Conservation (phyloP, 1,284 basidiomycete species). For the Puccinia novopanici region DNA sequence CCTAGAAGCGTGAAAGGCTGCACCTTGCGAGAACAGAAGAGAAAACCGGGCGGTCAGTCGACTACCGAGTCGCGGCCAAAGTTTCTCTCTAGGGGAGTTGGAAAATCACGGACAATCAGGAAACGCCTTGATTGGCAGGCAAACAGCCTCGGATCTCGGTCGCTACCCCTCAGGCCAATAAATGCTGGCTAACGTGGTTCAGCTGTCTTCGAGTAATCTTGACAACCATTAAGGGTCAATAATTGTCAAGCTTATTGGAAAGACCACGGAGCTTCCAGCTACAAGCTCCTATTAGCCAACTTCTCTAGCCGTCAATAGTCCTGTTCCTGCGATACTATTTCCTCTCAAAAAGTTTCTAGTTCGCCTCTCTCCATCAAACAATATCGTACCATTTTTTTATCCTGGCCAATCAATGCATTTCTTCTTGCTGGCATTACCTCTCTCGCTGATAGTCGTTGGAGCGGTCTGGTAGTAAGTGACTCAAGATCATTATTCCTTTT, state of each 20-base stretch:
- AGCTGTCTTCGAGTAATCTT: not conserved
- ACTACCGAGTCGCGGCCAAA: too few species aligned
- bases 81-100: too few species aligned
- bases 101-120: too few species aligned
- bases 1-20: too few species aligned
- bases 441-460: not conserved
- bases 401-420: slow-evolving; percentile 1
- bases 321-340: not conserved
- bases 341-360: not conserved
- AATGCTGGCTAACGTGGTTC: not conserved
- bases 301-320: not conserved
- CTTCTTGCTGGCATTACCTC: slow-evolving; percentile 16
- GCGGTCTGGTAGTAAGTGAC: slow-evolving; percentile 10
- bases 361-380: not conserved
- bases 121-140: too few species aligned
- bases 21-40: too few species aligned
- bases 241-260: not conserved
- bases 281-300: not conserved
- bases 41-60: too few species aligned
- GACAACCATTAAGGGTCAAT: slow-evolving; percentile 20
- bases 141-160: slow-evolving; percentile 21
- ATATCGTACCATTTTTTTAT: not conserved
- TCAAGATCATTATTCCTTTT: not conserved
- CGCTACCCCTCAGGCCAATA: not conserved
- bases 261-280: not conserved